phyloP scores from a whole-genome alignment of 805 yeast genomes.

The Pichia exigua region DNA sequence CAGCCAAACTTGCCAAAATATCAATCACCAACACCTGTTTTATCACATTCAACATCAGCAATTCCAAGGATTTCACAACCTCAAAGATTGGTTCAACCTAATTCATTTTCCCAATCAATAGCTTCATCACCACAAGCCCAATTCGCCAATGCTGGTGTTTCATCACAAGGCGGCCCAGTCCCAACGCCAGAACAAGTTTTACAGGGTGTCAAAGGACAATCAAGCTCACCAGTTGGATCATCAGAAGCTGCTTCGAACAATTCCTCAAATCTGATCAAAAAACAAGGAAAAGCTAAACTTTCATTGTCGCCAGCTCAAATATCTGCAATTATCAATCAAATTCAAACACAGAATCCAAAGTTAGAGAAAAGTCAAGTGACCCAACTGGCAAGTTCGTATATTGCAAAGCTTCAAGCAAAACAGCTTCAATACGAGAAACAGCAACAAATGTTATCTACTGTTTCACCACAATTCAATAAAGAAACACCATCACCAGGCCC shows the following conservation, averaged over 20 bases:
- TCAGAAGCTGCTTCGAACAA: neutral
- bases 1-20: neutral
- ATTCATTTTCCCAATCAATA: neutral
- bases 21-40: neutral
- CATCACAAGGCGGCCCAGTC: conserved; percentile 8
- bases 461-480: conserved; percentile 8
- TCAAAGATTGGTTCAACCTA: neutral
- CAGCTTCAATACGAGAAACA: conserved; percentile 22
- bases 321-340: conserved; percentile 54
- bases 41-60: neutral
- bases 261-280: conserved; percentile 4
- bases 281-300: conserved; percentile 16
- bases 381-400: conserved; percentile 54
- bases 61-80: neutral
- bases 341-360: conserved; percentile 58
- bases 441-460: neutral
- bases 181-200: conserved; percentile 23
- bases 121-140: conserved; percentile 3
- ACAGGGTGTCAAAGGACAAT: conserved; percentile 4
- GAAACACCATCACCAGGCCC: neutral
- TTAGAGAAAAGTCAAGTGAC: conserved; percentile 58
- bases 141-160: neutral
- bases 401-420: conserved; percentile 43
- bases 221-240: conserved; percentile 12
- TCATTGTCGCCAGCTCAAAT: conserved; percentile 54